Percentiles rank a stretch among this genome's conserved stretches.
Evolutionary conservation across 2,329 filamentous ascomycete species (phyloP).

Genomic region (Beauveria asiatica): DNA sequence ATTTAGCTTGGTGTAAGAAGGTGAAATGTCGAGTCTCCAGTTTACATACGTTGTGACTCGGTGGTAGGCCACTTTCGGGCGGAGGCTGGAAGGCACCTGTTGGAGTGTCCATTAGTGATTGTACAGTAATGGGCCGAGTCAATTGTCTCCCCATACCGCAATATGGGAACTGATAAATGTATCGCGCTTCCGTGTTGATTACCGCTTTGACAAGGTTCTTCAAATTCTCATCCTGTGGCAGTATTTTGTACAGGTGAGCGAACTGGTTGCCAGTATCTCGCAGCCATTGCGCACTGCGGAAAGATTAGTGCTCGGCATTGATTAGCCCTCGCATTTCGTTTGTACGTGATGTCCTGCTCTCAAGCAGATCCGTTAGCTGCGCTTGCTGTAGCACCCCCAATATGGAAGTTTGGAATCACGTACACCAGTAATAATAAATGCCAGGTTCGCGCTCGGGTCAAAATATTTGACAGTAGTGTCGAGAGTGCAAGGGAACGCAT

Average conservation of each 20-base stretch:
- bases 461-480: constrained; percentile 79
- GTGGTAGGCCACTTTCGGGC: constrained; percentile 50
- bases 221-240: constrained; percentile 48
- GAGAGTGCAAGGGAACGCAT: constrained; percentile 74
- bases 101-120: background rate
- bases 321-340: background rate
- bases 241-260: constrained; percentile 56
- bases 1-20: background rate
- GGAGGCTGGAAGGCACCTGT: constrained; percentile 80
- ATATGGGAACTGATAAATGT: constrained; percentile 62
- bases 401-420: constrained; percentile 58
- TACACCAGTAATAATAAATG: constrained; percentile 75
- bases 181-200: constrained; percentile 63
- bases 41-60: constrained; percentile 17
- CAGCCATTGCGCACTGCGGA: constrained; percentile 51
- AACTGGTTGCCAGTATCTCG: constrained; percentile 73
- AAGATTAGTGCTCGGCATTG: background rate
- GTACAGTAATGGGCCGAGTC: background rate
- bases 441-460: constrained; percentile 53
- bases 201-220: constrained; percentile 61
- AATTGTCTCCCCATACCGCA: constrained; percentile 36
- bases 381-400: background rate
- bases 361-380: background rate
- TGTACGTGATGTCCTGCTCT: constrained; percentile 19
- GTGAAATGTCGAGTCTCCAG: background rate